Base-by-base conservation (phyloP, 345 rosid species). In the Ceriops zippeliana region DNA sequence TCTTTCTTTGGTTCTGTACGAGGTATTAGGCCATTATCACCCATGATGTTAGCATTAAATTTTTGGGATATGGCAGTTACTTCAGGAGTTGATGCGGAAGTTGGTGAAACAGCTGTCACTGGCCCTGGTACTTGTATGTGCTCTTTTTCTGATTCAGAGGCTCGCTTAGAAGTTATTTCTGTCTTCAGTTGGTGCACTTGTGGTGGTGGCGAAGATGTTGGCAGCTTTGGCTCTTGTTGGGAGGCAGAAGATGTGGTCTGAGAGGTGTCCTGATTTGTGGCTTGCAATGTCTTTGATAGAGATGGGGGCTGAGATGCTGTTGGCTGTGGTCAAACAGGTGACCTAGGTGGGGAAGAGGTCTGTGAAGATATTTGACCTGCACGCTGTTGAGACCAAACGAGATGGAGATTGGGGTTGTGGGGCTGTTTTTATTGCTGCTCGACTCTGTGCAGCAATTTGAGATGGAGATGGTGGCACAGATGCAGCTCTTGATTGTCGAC, bases 321-420 rank as follows among this genome's bases (percentile, higher is more conserved):
- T 21, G 59, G 17, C 63, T 20, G 75, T 61, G 8, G 47, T 66
- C 65, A 68, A 22, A 62, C 37, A 16, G 67, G 63, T 62, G 8
- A 70, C 31, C 28, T 78, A 46, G 85, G 70, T 19, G 79, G 81
- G 61, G 87, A 79, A 61, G 76, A 67, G 65, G 70, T 70, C 58
- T n/a, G 66, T 58, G 73, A 7, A 10, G 77, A 52, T 42, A 15
- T 63, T 82, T 66, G 75, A 47, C 64, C 75, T 27, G 6, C 59
- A 10, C 6, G 1, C 28, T 56, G 59, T 16, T 16, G 17, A 56
- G 17, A 70, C 62, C 52, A 37, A 58, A 52, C 32, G 82, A 28
- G 75, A 6, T 47, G 79, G 75, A 8, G 76, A 71, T 65, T 11
- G 73, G 37, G 82, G 76, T 69, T 61, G 77, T 9, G 80, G 56